phyloP scores from a whole-genome alignment of 108 stramenopile species.

The Nitzschia sp. region DNA sequence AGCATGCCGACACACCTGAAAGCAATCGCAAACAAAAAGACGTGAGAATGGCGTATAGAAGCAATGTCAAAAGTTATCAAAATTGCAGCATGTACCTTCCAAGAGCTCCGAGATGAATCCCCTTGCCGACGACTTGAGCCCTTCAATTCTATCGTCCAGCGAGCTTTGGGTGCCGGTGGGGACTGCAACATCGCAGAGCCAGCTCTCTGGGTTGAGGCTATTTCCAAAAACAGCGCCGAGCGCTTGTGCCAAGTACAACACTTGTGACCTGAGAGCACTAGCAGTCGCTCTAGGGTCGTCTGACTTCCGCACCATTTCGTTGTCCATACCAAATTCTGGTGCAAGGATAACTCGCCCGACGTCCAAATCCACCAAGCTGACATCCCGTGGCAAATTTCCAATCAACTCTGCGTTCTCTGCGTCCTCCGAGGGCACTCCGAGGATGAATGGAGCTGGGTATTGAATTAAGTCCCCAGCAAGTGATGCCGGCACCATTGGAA shows the following conservation, averaged over 20 bases:
- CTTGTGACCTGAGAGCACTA: slow-evolving; percentile 68
- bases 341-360: slow-evolving; percentile 87
- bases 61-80: no score
- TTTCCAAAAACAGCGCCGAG: slow-evolving; percentile 68
- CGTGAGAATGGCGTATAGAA: no score
- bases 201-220: slow-evolving; percentile 54
- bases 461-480: slow-evolving; percentile 79
- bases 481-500: slow-evolving; percentile 77
- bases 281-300: slow-evolving; percentile 33
- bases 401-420: slow-evolving; percentile 59
- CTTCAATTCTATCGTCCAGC: neutral
- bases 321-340: slow-evolving; percentile 55
- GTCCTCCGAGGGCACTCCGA: slow-evolving; percentile 78
- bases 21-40: no score
- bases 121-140: slow-evolving; percentile 27
- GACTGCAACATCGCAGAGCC: slow-evolving; percentile 58
- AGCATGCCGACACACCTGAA: slow-evolving; percentile 63
- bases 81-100: slow-evolving; percentile 37
- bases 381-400: slow-evolving; percentile 71
- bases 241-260: slow-evolving; percentile 70
- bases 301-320: slow-evolving; percentile 44
- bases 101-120: slow-evolving; percentile 67
- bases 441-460: slow-evolving; percentile 87
- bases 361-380: slow-evolving; percentile 87
- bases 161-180: neutral